A percentile compares a stretch with the other conserved stretches of the same genome.
Evolutionary conservation across 208 protist species (phyloP).

Genomic region (Leishmania turanica): DNA sequence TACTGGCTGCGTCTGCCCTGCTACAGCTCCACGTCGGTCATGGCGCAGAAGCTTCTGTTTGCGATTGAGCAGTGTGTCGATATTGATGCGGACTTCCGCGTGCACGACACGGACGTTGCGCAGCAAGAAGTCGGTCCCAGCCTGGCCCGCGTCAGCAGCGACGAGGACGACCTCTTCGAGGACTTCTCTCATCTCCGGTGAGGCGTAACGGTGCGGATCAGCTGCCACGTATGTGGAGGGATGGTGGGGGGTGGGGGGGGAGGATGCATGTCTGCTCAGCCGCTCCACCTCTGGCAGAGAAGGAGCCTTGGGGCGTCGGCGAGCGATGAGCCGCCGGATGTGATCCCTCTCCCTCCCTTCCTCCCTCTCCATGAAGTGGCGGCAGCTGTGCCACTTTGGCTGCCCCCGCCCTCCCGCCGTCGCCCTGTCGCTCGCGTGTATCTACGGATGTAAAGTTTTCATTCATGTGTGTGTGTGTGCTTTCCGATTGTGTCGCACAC

Average conservation of each 20-base stretch:
- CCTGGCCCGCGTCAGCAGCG: conserved; percentile 56
- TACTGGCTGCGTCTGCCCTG: conserved; percentile 93
- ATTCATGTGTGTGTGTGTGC: no score
- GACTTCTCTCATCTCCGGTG: conserved; percentile 88
- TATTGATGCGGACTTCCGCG: conserved; percentile 95
- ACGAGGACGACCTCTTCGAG: conserved; percentile 88
- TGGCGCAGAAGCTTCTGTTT: conserved; percentile 94
- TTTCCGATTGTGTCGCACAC: background rate
- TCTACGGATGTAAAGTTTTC: background rate
- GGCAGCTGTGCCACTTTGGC: background rate
- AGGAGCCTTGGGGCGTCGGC: background rate
- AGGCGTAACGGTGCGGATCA: background rate
- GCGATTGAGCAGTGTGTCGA: conserved; percentile 95
- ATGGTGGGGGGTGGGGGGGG: background rate
- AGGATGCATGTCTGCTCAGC: background rate
- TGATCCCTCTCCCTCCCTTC: background rate
- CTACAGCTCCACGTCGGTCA: conserved; percentile 89
- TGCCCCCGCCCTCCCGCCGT: background rate
- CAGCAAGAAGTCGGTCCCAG: conserved; percentile 52
- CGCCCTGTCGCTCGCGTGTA: background rate
- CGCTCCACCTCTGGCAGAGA: background rate
- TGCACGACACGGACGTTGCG: conserved; percentile 65
- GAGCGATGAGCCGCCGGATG: background rate
- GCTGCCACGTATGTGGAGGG: background rate
- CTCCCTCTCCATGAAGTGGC: background rate